These are phyloP conservation scores for Curvularia spicifera DNA, from an alignment of 2,329 filamentous ascomycete genomes.

Conservation along the genomic window DNA sequence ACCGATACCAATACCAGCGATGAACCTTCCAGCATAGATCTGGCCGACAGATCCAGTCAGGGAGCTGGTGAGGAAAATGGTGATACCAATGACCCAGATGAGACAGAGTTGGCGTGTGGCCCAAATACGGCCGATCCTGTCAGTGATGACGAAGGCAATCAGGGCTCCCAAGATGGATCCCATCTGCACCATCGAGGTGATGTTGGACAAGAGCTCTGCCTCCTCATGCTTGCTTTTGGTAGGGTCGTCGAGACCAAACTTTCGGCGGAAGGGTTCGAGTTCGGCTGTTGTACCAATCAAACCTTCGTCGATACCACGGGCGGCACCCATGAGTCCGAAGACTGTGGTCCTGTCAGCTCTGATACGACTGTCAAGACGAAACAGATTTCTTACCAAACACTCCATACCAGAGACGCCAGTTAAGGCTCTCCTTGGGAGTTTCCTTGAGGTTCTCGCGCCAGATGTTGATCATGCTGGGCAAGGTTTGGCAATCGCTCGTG, in stretches of 20 bases:
- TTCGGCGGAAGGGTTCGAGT: constrained; percentile 44
- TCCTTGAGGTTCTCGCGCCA: constrained; percentile 60
- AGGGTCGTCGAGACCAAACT: constrained; percentile 47
- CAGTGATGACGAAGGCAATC: constrained; percentile 61
- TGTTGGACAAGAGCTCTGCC: constrained; percentile 62
- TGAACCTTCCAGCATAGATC: constrained; percentile 70
- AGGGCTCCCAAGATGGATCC: constrained; percentile 75
- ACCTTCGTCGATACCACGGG: constrained; percentile 80
- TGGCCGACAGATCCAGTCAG: constrained; percentile 50
- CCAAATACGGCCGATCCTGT: constrained; percentile 53
- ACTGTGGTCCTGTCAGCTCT: constrained; percentile 31
- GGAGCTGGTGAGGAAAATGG: constrained; percentile 50
- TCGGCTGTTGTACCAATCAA: constrained; percentile 71
- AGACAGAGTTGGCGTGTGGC: constrained; percentile 52
- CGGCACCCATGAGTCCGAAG: constrained; percentile 77
- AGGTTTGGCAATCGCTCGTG: background rate
- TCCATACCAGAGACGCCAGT: constrained; percentile 80
- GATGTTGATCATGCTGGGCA: constrained; percentile 43
- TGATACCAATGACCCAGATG: constrained; percentile 51
- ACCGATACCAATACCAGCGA: constrained; percentile 70
- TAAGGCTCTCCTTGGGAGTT: constrained; percentile 74
- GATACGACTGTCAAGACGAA: background rate
- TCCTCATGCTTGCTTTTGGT: constrained; percentile 37
- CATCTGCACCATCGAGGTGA: constrained; percentile 82
- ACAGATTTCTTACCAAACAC: constrained; percentile 57